phyloP scores from a whole-genome alignment of 805 yeast species.

The Pichia insulana region DNA sequence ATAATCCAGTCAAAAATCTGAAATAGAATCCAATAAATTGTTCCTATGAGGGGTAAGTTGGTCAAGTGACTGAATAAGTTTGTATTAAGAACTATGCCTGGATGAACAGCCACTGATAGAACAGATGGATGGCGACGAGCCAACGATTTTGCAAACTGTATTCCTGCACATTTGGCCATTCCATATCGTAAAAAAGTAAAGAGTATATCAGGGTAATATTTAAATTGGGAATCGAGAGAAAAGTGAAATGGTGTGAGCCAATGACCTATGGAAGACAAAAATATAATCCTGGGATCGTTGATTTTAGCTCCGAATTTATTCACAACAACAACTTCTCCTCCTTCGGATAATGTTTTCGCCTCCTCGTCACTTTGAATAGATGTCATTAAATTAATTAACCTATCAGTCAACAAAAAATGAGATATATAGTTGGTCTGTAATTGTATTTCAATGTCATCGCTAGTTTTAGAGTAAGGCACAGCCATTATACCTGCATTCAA shows the following conservation, averaged over 20 bases:
- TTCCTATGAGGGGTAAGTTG: constrained; percentile 68
- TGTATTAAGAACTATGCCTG: constrained; percentile 82
- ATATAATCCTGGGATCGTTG: constrained; percentile 45
- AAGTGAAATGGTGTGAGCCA: constrained; percentile 41
- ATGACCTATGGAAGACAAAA: constrained; percentile 61
- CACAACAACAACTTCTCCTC: neutral
- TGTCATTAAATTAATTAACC: constrained; percentile 46
- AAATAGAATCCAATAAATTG: constrained; percentile 61
- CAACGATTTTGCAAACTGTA: constrained; percentile 59
- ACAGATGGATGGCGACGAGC: constrained; percentile 60
- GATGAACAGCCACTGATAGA: constrained; percentile 61
- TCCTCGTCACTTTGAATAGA: constrained; percentile 15
- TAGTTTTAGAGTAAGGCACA: constrained; percentile 54
- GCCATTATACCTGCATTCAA: constrained; percentile 81
- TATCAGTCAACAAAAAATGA: constrained; percentile 61
- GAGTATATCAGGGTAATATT: constrained; percentile 53
- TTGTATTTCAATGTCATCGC: constrained; percentile 66
- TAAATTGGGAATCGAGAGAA: constrained; percentile 39
- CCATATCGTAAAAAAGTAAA: constrained; percentile 78
- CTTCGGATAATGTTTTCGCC: neutral
- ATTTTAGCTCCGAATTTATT: constrained; percentile 10
- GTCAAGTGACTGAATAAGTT: constrained; percentile 72
- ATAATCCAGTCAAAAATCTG: constrained; percentile 59
- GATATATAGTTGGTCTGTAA: constrained; percentile 71
- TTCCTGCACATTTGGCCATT: constrained; percentile 67